These are phyloP conservation scores for Didymella sp. DNA, from an alignment of 2,329 filamentous ascomycete genomes.

Conservation along the genomic window DNA sequence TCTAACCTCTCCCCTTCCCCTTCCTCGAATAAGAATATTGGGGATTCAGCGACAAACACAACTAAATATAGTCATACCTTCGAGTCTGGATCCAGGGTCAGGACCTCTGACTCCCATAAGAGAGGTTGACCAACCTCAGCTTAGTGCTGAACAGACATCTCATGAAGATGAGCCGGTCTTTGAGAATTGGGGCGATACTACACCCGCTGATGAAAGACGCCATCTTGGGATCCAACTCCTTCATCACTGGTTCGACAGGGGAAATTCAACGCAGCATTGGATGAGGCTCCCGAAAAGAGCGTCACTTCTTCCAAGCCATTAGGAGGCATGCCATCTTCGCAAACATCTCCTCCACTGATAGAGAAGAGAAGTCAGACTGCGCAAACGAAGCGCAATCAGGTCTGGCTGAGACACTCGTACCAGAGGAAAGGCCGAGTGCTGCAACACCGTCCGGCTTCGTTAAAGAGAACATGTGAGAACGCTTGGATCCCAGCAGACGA, in stretches of 20 bases:
- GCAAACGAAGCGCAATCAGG: background rate
- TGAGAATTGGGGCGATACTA: background rate
- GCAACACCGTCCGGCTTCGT: background rate
- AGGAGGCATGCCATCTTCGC: background rate
- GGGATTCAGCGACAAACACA: too few species aligned
- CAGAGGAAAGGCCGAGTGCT: background rate
- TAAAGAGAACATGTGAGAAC: background rate
- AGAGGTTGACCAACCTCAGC: background rate
- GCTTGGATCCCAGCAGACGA: background rate
- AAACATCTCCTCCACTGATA: background rate
- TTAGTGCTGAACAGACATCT: background rate
- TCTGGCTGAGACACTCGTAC: background rate
- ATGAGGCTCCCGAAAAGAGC: background rate
- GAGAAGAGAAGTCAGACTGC: background rate
- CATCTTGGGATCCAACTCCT: background rate
- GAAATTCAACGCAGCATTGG: background rate
- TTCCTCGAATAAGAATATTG: too few species aligned
- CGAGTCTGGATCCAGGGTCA: background rate
- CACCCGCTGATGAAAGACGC: background rate
- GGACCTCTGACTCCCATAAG: background rate
- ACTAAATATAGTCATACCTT: too few species aligned
- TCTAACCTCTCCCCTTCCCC: too few species aligned
- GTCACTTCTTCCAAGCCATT: background rate
- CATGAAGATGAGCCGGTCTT: background rate
- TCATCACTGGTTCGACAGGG: background rate